phyloP scores from a whole-genome alignment of 768 basidiomycete species.

The Cytidiella melzeri region DNA sequence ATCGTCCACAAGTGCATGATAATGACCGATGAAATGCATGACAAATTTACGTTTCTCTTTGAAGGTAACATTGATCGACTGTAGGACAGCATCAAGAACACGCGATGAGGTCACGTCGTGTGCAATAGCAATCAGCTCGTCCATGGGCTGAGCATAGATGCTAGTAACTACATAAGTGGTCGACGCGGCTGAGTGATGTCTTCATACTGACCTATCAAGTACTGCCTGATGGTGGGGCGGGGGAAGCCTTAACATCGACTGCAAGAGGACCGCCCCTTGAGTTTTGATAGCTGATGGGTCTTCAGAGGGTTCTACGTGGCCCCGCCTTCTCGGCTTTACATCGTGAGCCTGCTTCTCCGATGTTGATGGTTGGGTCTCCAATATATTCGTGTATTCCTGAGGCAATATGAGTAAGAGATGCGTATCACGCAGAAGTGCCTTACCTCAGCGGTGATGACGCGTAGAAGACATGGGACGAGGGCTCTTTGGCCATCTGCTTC shows the following conservation, averaged over 20 bases:
- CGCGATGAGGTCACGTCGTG: conserved; percentile 67
- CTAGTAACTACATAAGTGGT: not conserved
- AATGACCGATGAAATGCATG: conserved; percentile 70
- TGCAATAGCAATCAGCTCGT: conserved; percentile 54
- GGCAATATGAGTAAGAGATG: too few relatives aligned
- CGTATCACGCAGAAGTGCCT: too few relatives aligned
- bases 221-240: conserved; percentile 64
- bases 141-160: conserved; percentile 57
- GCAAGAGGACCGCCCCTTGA: conserved; percentile 82
- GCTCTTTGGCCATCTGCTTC: conserved; percentile 38
- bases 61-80: conserved; percentile 55
- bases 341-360: conserved; percentile 11
- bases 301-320: not conserved
- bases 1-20: conserved; percentile 79
- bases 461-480: conserved; percentile 65
- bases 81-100: conserved; percentile 72
- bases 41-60: conserved; percentile 70
- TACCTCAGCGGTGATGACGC: conserved; percentile 46
- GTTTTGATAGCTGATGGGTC: conserved; percentile 58
- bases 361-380: conserved; percentile 15
- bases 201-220: conserved; percentile 52
- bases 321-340: not conserved
- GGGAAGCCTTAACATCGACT: conserved; percentile 69
- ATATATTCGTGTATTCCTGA: conserved; percentile 20
- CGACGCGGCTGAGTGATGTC: not conserved